Conservation (phyloP, 2,329 filamentous ascomycete species). For the Cadophora malorum region DNA sequence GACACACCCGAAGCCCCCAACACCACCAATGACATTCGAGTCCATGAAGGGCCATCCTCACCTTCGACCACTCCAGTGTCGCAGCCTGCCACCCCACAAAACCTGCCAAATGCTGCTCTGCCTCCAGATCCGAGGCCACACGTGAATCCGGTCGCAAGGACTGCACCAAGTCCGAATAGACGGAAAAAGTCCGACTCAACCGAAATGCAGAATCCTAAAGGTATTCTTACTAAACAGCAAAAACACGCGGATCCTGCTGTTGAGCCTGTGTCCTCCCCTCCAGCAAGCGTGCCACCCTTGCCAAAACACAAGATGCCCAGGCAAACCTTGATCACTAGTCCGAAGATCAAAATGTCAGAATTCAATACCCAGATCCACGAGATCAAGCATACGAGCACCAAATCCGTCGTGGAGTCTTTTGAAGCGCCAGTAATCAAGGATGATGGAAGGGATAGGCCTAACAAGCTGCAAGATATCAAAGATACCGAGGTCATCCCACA, state of each 20-base stretch:
- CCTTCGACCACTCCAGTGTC: not conserved
- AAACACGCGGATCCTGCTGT: constrained; percentile 28
- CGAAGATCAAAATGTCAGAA: constrained; percentile 32
- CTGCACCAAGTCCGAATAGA: constrained; percentile 10
- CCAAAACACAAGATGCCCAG: constrained; percentile 37
- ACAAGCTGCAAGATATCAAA: constrained; percentile 12
- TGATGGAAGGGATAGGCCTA: constrained; percentile 7
- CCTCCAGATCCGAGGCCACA: not conserved
- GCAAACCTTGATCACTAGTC: constrained; percentile 37
- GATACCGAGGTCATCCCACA: not conserved
- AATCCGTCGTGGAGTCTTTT: not conserved
- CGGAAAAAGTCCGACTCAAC: constrained; percentile 25
- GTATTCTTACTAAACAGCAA: constrained; percentile 37
- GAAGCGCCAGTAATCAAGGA: constrained; percentile 3
- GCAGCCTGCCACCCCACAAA: not conserved
- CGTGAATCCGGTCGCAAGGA: constrained; percentile 3
- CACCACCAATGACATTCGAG: not conserved
- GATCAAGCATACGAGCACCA: constrained; percentile 11
- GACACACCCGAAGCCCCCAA: not conserved
- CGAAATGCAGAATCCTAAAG: constrained; percentile 41
- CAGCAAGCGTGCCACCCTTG: constrained; percentile 24
- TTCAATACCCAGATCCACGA: constrained; percentile 17
- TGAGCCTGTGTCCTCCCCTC: constrained; percentile 29
- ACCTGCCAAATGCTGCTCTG: not conserved
- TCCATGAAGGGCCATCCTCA: not conserved